These are phyloP conservation scores for Gnaphalium uliginosum DNA, from an alignment of 129 eudicot genomes.

Conservation along the genomic window DNA sequence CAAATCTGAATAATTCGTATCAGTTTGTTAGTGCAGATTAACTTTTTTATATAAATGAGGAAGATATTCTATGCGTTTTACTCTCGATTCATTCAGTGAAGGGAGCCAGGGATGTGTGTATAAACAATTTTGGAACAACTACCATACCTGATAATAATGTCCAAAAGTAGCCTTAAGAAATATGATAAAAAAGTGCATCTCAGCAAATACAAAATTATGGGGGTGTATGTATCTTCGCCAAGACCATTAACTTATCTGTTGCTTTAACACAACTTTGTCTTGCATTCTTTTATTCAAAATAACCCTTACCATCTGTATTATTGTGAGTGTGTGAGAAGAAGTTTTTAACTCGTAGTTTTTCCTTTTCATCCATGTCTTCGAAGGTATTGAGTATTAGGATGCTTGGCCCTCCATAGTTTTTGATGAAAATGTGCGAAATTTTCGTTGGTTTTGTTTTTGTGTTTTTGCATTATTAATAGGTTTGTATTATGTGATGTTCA, in stretches of 20 bases:
- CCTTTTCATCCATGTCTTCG: neutral
- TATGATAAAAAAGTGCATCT: neutral
- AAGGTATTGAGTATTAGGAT: slow-evolving; percentile 9
- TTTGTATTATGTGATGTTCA: neutral
- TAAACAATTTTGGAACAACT: too few relatives aligned
- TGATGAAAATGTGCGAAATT: neutral
- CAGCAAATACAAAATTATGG: neutral
- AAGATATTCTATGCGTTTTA: too few relatives aligned
- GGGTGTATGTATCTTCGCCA: neutral
- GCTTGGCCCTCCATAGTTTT: neutral
- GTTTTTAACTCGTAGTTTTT: neutral
- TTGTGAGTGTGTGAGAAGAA: neutral
- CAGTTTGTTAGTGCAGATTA: neutral
- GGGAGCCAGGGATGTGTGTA: too few relatives aligned
- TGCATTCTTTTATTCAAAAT: neutral
- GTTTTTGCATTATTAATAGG: neutral
- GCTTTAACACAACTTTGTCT: neutral
- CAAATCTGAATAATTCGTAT: neutral
- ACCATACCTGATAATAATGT: neutral
- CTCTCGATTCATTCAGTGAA: too few relatives aligned
- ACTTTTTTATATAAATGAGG: neutral
- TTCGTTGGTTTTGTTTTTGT: slow-evolving; percentile 8
- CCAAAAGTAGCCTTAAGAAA: neutral
- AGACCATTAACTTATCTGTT: neutral
- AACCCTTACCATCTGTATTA: neutral